Conservation (phyloP, 257 asterid species). For the Penstemon eatonii region DNA sequence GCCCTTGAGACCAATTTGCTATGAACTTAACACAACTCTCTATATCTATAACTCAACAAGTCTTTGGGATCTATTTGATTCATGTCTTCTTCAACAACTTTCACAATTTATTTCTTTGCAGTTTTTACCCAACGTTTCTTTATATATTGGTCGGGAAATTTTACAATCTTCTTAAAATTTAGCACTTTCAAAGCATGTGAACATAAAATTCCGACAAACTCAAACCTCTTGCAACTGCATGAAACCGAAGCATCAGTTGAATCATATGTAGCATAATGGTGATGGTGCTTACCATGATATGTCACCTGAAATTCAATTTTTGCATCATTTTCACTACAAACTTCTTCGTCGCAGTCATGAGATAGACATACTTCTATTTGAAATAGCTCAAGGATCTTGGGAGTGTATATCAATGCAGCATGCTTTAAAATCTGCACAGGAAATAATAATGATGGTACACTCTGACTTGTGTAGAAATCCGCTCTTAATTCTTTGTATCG, state of each 20-base stretch:
- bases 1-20: neutral
- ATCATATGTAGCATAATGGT: neutral
- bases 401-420: conserved; percentile 10
- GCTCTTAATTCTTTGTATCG: conserved; percentile 3
- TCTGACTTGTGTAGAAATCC: neutral
- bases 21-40: neutral
- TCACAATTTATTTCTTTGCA: neutral
- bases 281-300: neutral
- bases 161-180: no score
- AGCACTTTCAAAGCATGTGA: conserved; percentile 1
- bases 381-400: conserved; percentile 2
- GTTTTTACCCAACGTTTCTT: conserved; percentile 8
- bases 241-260: neutral
- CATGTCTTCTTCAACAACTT: neutral
- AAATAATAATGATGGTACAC: neutral
- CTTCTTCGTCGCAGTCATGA: neutral
- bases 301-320: neutral
- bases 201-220: conserved; percentile 6
- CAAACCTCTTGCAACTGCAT: conserved; percentile 7
- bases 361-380: neutral
- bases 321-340: neutral
- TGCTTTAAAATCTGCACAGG: conserved; percentile 13
- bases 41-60: neutral
- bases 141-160: conserved; percentile 2
- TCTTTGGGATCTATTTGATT: conserved; percentile 4